A percentile compares a stretch with the other conserved stretches of the same genome.
Evolutionary conservation across 2,329 filamentous ascomycete species (phyloP).

Genomic region (Phyllosticta citriasiana): DNA sequence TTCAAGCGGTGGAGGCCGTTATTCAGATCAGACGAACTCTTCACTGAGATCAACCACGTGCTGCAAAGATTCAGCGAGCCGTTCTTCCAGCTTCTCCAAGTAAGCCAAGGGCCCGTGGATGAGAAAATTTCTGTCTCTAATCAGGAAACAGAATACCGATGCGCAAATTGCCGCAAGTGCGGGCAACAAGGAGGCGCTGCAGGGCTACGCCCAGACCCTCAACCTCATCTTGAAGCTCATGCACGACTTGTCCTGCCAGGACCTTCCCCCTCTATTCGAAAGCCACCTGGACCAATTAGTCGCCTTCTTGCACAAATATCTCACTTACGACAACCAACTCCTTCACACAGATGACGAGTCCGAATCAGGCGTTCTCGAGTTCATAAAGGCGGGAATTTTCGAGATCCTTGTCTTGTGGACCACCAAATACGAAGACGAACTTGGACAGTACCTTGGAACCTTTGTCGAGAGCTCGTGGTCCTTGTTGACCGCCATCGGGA

Average conservation of each 20-base stretch:
- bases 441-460: constrained; percentile 65
- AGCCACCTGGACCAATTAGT: constrained; percentile 72
- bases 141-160: constrained; percentile 49
- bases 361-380: constrained; percentile 75
- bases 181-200: constrained; percentile 62
- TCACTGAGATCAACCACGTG: constrained; percentile 94
- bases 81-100: constrained; percentile 70
- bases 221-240: constrained; percentile 86
- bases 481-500: constrained; percentile 73
- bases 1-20: constrained; percentile 93
- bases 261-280: constrained; percentile 90
- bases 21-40: constrained; percentile 86
- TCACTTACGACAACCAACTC: constrained; percentile 77
- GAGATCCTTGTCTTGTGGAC: constrained; percentile 83
- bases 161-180: constrained; percentile 61
- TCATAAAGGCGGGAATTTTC: constrained; percentile 87
- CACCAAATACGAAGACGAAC: constrained; percentile 92
- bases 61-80: constrained; percentile 72
- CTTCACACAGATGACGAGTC: constrained; percentile 80
- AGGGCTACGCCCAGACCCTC: constrained; percentile 72
- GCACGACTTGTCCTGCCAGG: constrained; percentile 95
- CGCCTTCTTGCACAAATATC: constrained; percentile 78
- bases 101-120: constrained; percentile 28
- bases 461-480: constrained; percentile 91
- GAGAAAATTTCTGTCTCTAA: not conserved